phyloP scores from a whole-genome alignment of 225 moss, liverwort and hornwort genomes.

The Bryum argenteum region DNA sequence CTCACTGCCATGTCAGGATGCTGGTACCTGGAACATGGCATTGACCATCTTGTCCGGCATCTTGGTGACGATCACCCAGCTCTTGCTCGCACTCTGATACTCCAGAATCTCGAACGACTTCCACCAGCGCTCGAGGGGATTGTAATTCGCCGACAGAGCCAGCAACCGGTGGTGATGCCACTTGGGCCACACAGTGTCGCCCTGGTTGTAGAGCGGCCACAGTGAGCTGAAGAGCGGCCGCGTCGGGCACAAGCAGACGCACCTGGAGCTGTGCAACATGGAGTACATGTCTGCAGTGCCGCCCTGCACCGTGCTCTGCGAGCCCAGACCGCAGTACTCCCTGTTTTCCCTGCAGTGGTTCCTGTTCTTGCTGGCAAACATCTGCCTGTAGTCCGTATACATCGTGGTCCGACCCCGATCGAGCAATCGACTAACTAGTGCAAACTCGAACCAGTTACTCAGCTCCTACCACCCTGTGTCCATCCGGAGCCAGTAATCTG shows the following conservation, averaged over 20 bases:
- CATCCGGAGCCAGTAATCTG: too few relatives aligned
- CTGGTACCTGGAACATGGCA: conserved; percentile 31
- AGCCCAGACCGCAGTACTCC: conserved; percentile 28
- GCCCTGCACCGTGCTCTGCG: conserved; percentile 23
- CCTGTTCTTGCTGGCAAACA: conserved; percentile 28
- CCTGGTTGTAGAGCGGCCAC: conserved; percentile 44
- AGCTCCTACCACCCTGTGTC: too few relatives aligned
- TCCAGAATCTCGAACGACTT: conserved; percentile 50
- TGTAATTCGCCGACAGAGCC: conserved; percentile 32
- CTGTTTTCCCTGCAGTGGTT: conserved; percentile 29
- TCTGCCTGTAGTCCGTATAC: conserved; percentile 25
- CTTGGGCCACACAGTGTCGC: conserved; percentile 34
- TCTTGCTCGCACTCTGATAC: conserved; percentile 3
- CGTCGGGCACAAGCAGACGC: conserved; percentile 36
- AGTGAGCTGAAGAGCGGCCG: conserved; percentile 47
- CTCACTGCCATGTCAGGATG: too few relatives aligned
- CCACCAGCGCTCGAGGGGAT: conserved; percentile 40
- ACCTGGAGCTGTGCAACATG: conserved; percentile 36
- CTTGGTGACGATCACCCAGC: conserved; percentile 31
- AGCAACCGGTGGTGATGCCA: conserved; percentile 48
- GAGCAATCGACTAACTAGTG: too few relatives aligned
- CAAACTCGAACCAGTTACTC: too few relatives aligned
- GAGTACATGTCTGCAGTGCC: conserved; percentile 43
- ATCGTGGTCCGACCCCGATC: background rate
- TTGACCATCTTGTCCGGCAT: conserved; percentile 38